Conservation (phyloP, 2,329 filamentous ascomycete species). For the Paraphaeosphaeria sporulosa region DNA sequence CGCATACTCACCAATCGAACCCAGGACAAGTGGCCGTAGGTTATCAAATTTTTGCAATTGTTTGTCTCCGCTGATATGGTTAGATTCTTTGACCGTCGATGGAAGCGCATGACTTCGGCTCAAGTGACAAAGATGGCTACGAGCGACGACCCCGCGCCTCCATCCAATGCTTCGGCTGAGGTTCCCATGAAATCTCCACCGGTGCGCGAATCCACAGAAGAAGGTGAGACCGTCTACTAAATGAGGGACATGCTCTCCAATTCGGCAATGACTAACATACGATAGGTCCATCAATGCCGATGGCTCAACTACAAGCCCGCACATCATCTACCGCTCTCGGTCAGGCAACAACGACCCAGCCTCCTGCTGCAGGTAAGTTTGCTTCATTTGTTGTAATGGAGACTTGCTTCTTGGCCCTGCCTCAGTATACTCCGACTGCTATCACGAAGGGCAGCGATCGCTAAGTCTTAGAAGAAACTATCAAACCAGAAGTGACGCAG, state of each 20-base stretch:
- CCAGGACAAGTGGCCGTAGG: constrained; percentile 40
- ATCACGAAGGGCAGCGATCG: not conserved
- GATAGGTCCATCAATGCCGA: not conserved
- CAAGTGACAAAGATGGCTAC: not conserved
- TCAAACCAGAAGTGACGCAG: not conserved
- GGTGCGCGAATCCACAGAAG: not conserved
- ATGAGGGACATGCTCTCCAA: not conserved
- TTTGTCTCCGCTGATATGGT: not conserved
- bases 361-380: not conserved
- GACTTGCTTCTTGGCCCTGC: not conserved
- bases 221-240: not conserved
- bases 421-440: not conserved
- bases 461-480: not conserved
- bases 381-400: not conserved
- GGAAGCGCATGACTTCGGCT: constrained; percentile 32
- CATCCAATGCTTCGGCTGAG: not conserved
- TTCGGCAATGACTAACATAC: not conserved
- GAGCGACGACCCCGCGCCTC: not conserved
- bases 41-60: not conserved
- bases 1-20: constrained; percentile 37
- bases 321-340: not conserved
- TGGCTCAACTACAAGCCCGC: not conserved
- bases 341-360: not conserved
- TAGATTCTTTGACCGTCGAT: constrained; percentile 32
- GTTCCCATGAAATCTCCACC: not conserved